Conservation (phyloP, 2,329 filamentous ascomycete species). For the Aspergillus terreus region DNA sequence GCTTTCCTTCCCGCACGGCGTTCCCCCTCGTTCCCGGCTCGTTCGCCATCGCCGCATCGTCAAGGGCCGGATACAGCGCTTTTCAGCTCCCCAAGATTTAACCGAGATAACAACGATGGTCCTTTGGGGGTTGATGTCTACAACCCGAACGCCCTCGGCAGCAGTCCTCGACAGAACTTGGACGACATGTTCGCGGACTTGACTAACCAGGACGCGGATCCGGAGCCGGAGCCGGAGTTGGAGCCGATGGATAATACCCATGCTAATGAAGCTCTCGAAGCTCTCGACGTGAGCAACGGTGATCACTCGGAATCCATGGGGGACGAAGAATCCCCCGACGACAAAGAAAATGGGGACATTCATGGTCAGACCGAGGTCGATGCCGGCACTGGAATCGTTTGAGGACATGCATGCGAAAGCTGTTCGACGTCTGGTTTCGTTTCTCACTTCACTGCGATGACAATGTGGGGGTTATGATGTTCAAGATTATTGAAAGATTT, state of each 20-base stretch:
- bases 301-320: constrained; percentile 28
- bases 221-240: constrained; percentile 23
- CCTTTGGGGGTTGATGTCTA: constrained; percentile 30
- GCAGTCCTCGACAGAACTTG: constrained; percentile 38
- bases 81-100: constrained; percentile 41
- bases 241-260: constrained; percentile 43
- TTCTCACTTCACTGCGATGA: too few relatives aligned
- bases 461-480: neutral
- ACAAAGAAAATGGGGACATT: constrained; percentile 17
- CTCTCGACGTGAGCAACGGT: constrained; percentile 37
- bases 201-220: constrained; percentile 42
- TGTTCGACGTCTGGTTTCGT: neutral
- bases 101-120: constrained; percentile 30
- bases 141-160: constrained; percentile 31
- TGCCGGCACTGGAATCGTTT: constrained; percentile 7
- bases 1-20: constrained; percentile 33
- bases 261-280: constrained; percentile 45
- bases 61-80: constrained; percentile 36
- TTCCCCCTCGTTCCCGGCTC: constrained; percentile 38
- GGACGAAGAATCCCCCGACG: constrained; percentile 20
- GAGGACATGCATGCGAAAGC: neutral
- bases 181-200: constrained; percentile 47
- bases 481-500: neutral
- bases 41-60: constrained; percentile 36
- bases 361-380: constrained; percentile 18